Evolutionary conservation across 768 basidiomycete species (phyloP), one percentile per base, ranked within the genome.

Genomic region (Serendipita sp.): DNA sequence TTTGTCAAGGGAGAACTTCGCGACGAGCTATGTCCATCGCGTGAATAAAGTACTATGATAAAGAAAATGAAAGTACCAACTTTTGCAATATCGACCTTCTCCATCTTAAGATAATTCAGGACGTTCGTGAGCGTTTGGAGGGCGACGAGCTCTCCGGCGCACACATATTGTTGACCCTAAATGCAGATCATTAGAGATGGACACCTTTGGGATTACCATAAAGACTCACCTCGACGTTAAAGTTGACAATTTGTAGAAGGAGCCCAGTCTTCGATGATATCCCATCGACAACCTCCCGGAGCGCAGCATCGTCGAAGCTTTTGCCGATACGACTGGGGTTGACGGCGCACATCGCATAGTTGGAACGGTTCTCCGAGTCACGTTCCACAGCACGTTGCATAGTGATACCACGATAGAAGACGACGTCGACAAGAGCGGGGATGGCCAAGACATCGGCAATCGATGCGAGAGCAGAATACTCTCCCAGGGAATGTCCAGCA

Each of bases 331-430:
- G 88, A 69, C 91, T 87, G 2, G 95, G 95, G 74, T 99, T 98
- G 70, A 96, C 89, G n/a, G 96, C 95, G 74, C 93, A 94, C 96
- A 99, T 98, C 7, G 92, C 94, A 70, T 97, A 99, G 73, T 94
- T 92, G 30, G 91, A 95, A 44, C 96, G 84, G 71, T 94, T 94
- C 65, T 89, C 79, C 1, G 86, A 79, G 72, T 99, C 96, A 36
- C 96, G 91, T 75, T 96, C 92, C 65, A 99, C 96, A 32, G 96
- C 96, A 28, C 96, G 91, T 72, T 98, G 96, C 96, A 98, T 99
- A 41, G 96, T 99, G 72, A 99, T 94, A 70, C 96, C 96, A 73
- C 96, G 91, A 75, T 97, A 99, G 81, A 99, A 99, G 32, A 99
- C 95, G 71, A 99, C 91, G 69, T 99, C 96, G 71, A 94, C 91